phyloP scores from a whole-genome alignment of 495 filamentous ascomycete species.

The Pseudevernia furfuracea region DNA sequence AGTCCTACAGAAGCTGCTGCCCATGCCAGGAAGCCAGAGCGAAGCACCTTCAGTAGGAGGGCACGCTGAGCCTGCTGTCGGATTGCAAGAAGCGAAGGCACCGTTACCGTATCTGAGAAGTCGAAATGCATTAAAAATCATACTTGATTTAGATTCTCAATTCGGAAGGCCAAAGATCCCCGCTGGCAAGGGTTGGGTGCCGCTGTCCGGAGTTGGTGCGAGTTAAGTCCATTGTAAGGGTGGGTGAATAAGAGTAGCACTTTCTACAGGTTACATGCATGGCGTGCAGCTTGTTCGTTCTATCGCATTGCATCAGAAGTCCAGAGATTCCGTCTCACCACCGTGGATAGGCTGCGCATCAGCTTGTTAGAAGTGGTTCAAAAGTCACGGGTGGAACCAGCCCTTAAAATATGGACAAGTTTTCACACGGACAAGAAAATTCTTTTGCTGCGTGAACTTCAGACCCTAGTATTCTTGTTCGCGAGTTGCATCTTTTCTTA shows the following conservation, averaged over 20 bases:
- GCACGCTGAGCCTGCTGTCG: slow-evolving; percentile 47
- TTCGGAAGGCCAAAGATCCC: slow-evolving; percentile 66
- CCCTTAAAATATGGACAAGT: too few species aligned
- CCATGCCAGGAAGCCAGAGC: slow-evolving; percentile 61
- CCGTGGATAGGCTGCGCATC: neutral
- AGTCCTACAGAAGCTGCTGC: slow-evolving; percentile 73
- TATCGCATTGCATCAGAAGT: slow-evolving; percentile 4
- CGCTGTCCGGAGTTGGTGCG: slow-evolving; percentile 33
- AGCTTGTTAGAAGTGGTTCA: neutral
- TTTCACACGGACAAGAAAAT: too few species aligned
- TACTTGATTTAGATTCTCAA: slow-evolving; percentile 86
- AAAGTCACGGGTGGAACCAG: too few species aligned
- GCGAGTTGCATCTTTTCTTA: too few species aligned
- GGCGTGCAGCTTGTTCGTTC: neutral
- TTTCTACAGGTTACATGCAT: neutral
- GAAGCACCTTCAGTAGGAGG: slow-evolving; percentile 32
- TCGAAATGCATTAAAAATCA: slow-evolving; percentile 91
- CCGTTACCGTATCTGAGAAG: slow-evolving; percentile 77
- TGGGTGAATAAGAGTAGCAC: neutral
- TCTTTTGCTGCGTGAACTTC: too few species aligned
- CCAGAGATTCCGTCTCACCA: neutral
- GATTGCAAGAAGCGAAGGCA: slow-evolving; percentile 50
- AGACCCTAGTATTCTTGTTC: too few species aligned
- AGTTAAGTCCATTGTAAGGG: neutral
- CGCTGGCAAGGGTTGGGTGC: slow-evolving; percentile 43